Conservation (phyloP, 148 eudicot genomes). For the Nepenthes mirabilis region DNA sequence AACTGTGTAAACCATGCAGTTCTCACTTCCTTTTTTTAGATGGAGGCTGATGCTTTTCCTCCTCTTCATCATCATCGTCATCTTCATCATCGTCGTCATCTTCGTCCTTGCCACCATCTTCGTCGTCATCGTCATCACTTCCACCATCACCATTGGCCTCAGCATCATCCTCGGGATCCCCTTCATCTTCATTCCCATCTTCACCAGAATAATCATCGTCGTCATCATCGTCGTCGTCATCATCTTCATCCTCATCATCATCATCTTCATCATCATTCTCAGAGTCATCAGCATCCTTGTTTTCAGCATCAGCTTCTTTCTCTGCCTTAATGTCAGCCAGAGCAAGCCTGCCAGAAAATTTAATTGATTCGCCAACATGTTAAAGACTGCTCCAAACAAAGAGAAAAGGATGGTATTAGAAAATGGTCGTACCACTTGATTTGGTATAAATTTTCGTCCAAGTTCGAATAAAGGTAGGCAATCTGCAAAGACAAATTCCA, state of each 20-base stretch:
- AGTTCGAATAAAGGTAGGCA: not conserved
- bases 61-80: conserved; percentile 14
- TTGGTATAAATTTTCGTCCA: not conserved
- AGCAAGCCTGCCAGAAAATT: conserved; percentile 12
- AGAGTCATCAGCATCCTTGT: conserved; percentile 18
- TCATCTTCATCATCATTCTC: conserved; percentile 22
- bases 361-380: not conserved
- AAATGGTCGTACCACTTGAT: conserved; percentile 2
- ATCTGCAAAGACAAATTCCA: not conserved
- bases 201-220: conserved; percentile 15
- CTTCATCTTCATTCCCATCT: conserved; percentile 15
- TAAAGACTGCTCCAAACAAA: not conserved
- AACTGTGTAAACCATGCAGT: too few relatives aligned
- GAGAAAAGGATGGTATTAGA: not conserved
- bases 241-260: conserved; percentile 7
- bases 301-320: conserved; percentile 9
- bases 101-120: conserved; percentile 3
- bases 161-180: conserved; percentile 13
- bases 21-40: conserved; percentile 16
- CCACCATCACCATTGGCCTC: conserved; percentile 5
- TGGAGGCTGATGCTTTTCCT: conserved; percentile 16
- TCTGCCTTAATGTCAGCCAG: conserved; percentile 8
- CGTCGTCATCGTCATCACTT: conserved; percentile 4
- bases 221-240: conserved; percentile 9
- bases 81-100: conserved; percentile 8